Conservation (phyloP, 140 eudicot genomes). For the Stevia rebaudiana region DNA sequence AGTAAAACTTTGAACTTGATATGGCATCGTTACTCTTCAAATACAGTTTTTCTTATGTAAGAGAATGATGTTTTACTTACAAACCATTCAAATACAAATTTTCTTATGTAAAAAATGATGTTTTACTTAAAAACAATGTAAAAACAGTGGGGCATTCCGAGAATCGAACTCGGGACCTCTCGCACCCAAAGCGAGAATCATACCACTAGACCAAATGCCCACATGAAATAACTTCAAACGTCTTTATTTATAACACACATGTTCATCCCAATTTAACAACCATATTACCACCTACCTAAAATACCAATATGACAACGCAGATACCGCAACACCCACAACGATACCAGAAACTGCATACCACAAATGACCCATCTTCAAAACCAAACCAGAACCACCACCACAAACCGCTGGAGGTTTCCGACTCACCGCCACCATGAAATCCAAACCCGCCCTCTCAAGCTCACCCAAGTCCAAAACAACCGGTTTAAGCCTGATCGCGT, state of each 20-base stretch:
- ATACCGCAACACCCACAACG: conserved; percentile 53
- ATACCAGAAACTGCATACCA: conserved; percentile 76
- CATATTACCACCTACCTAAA: conserved; percentile 30
- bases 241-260: not conserved
- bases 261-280: not conserved
- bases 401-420: conserved; percentile 24
- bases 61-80: no score
- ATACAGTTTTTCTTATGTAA: no score
- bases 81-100: not conserved
- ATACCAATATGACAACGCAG: conserved; percentile 74
- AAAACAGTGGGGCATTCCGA: conserved; percentile 57
- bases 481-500: conserved; percentile 51
- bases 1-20: no score
- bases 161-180: conserved; percentile 99
- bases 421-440: conserved; percentile 33
- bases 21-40: no score
- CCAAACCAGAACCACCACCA: conserved; percentile 16
- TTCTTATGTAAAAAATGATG: no score
- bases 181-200: conserved; percentile 99
- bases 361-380: conserved; percentile 32
- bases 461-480: conserved; percentile 46
- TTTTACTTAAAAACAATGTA: no score
- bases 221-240: not conserved
- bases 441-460: conserved; percentile 51
- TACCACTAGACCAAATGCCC: conserved; percentile 99